Base-by-base conservation (phyloP, 345 rosid species). In the Acer yangbiense region DNA sequence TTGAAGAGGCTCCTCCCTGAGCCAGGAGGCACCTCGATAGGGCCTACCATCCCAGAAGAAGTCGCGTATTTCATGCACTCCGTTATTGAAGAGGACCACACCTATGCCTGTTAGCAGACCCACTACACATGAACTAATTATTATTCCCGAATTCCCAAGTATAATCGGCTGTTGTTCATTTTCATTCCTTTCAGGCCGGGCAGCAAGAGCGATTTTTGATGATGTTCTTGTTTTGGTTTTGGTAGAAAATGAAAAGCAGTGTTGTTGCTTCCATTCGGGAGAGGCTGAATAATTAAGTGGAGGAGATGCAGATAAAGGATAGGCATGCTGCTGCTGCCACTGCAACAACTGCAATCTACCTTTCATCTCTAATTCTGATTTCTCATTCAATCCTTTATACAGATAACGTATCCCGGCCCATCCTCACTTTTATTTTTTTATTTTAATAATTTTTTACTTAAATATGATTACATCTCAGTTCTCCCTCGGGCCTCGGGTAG, bases 41-140 rank as follows among this genome's bases (percentile, higher is more conserved):
- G 98, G 97, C 32, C 93, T 95, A 39, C 95, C 98, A 71, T 93
- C 97, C 98, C 98, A 93, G 72, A 88, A 90, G 54, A 91, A 79
- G 81, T 93, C 98, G 9, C 98, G 93, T 43, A 95, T 84, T 79
- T 88, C 90, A 69, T 87, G 94, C 41, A 93, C 95, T 21, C 85
- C 81, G 18, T 89, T 89, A 75, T 95, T 95, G 88, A 95, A 95
- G 13, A 92, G 69, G 21, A 95, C 97, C 18, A 95, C 98, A 9
- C 87, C 88, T 11, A 95, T 16, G n/a, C 98, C 97, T 0, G 98
- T 93, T 46, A 93, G 82, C 1, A 91, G 77, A 32, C 98, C 98
- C 16, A 93, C 93, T 48, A 87, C 80, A 78, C 98, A 91, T 4
- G 98, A 92, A 14, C 89, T 87, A 29, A 89, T 70, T 55, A 90